These are phyloP conservation scores for Podaxis sp. DNA, from an alignment of 768 basidiomycete species.

Conservation along the genomic window DNA sequence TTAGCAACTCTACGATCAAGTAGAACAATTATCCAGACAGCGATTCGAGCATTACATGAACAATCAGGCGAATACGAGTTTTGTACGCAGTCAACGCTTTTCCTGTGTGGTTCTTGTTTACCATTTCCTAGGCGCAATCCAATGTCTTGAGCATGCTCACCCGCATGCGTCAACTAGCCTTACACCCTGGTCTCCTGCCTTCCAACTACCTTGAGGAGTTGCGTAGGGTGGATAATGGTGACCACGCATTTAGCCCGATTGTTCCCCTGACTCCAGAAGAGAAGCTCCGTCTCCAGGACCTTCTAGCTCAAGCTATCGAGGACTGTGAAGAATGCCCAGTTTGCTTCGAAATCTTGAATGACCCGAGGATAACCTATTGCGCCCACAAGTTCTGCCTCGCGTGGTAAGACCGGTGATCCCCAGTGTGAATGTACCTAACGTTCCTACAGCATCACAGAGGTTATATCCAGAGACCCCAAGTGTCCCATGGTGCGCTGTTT, in stretches of 20 bases:
- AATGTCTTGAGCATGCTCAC: slow-evolving; percentile 83
- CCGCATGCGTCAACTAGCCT: slow-evolving; percentile 77
- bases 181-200: slow-evolving; percentile 79
- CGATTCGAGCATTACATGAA: slow-evolving; percentile 59
- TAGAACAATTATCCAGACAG: slow-evolving; percentile 62
- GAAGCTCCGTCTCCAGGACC: slow-evolving; percentile 52
- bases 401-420: slow-evolving; percentile 45
- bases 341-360: slow-evolving; percentile 58
- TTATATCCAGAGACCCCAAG: slow-evolving; percentile 67
- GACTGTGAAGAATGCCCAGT: slow-evolving; percentile 84
- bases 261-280: slow-evolving; percentile 50
- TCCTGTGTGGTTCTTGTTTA: slow-evolving; percentile 1
- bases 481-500: slow-evolving; percentile 70
- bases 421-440: neutral
- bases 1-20: slow-evolving; percentile 66
- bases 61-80: slow-evolving; percentile 34
- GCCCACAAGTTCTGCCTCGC: slow-evolving; percentile 69
- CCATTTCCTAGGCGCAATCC: slow-evolving; percentile 50
- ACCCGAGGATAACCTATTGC: slow-evolving; percentile 75
- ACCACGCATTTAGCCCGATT: slow-evolving; percentile 26
- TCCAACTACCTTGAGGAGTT: slow-evolving; percentile 68
- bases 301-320: slow-evolving; percentile 68
- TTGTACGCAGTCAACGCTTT: slow-evolving; percentile 32
- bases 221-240: slow-evolving; percentile 34
- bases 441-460: slow-evolving; percentile 59